phyloP scores from a whole-genome alignment of 176 grass and related monocot species.

The Avena atlantica region DNA sequence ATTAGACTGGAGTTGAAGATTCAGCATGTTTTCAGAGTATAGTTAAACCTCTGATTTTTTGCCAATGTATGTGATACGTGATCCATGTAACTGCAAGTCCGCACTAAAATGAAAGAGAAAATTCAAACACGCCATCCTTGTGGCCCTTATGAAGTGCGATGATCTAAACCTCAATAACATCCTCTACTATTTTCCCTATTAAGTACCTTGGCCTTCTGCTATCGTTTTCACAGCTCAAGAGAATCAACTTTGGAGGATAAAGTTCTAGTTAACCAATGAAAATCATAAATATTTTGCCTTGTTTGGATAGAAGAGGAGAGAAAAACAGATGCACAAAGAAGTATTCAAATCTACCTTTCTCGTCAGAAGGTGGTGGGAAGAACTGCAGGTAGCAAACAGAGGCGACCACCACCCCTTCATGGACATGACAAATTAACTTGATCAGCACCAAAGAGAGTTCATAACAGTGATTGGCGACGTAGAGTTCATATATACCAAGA shows the following conservation, averaged over 20 bases:
- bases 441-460: conserved; percentile 3
- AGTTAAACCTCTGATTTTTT: neutral
- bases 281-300: too few species aligned
- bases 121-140: neutral
- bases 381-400: conserved; percentile 63
- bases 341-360: conserved; percentile 31
- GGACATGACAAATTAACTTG: neutral
- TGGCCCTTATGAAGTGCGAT: too few species aligned
- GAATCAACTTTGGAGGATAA: too few species aligned
- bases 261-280: too few species aligned
- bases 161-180: too few species aligned
- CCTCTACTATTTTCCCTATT: too few species aligned
- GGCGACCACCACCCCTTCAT: conserved; percentile 47
- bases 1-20: neutral
- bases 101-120: neutral
- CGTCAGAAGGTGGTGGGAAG: conserved; percentile 53
- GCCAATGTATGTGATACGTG: neutral
- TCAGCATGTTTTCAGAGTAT: too few species aligned
- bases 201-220: too few species aligned
- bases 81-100: neutral
- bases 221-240: too few species aligned
- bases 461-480: neutral
- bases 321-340: neutral
- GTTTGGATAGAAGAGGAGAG: too few species aligned
- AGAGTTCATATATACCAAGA: conserved; percentile 40